These are phyloP conservation scores for Leccinum fuscescens DNA, from an alignment of 1,284 basidiomycete species.

Conservation along the genomic window DNA sequence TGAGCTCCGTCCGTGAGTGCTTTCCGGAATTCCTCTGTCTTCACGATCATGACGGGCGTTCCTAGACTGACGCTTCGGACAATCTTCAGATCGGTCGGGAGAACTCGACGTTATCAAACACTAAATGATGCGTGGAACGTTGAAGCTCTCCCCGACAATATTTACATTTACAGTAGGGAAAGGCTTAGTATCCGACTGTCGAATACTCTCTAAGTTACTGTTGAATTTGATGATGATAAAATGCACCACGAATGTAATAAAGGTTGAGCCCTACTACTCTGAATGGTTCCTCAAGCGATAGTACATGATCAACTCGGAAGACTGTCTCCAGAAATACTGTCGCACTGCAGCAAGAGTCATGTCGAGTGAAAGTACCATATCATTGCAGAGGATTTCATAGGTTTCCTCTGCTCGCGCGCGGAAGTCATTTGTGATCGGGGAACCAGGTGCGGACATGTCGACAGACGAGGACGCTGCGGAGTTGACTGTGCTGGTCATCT, in stretches of 20 bases:
- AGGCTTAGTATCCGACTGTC: slow-evolving; percentile 5
- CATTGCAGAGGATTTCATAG: slow-evolving; percentile 89
- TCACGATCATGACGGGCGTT: slow-evolving; percentile 15
- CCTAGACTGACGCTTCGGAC: not conserved
- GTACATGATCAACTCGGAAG: slow-evolving; percentile 79
- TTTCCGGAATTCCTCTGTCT: slow-evolving; percentile 23
- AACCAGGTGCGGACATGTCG: slow-evolving; percentile 41
- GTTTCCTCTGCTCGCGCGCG: slow-evolving; percentile 62
- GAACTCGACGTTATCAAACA: not conserved
- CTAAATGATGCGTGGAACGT: not conserved
- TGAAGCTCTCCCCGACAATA: not conserved
- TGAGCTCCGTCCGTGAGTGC: slow-evolving; percentile 26
- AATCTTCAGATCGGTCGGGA: not conserved
- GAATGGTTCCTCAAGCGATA: slow-evolving; percentile 59
- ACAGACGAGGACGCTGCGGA: slow-evolving; percentile 30
- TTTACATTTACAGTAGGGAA: not conserved
- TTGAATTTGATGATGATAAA: slow-evolving; percentile 2
- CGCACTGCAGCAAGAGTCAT: slow-evolving; percentile 89
- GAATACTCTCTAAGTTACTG: slow-evolving; percentile 30
- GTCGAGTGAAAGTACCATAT: slow-evolving; percentile 72
- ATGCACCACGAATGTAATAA: slow-evolving; percentile 1
- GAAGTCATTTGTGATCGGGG: slow-evolving; percentile 21
- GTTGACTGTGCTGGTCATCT: slow-evolving; percentile 33
- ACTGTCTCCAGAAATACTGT: slow-evolving; percentile 83
- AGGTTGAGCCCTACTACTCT: slow-evolving; percentile 3